Percentiles rank a stretch among this genome's conserved stretches.
Conservation (phyloP, 805 yeast species). For the Candida chilensis region DNA sequence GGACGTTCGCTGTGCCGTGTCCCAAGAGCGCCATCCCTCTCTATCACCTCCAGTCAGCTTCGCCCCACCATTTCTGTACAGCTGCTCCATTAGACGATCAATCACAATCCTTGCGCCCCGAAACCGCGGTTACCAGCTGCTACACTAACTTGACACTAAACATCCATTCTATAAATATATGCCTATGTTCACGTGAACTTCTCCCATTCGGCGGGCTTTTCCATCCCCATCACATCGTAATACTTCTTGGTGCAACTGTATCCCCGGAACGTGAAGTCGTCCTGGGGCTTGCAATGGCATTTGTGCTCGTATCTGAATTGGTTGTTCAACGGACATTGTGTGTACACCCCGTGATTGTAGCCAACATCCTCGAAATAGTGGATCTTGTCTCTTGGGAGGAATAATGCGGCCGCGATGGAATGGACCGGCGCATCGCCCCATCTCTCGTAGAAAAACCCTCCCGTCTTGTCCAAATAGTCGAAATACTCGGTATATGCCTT, state of each 20-base stretch:
- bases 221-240: background rate
- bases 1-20: too few species aligned
- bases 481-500: conserved; percentile 63
- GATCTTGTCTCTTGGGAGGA: conserved; percentile 45
- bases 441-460: conserved; percentile 77
- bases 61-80: too few species aligned
- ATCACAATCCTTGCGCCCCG: too few species aligned
- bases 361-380: conserved; percentile 74
- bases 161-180: too few species aligned
- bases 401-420: conserved; percentile 61
- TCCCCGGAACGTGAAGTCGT: conserved; percentile 23
- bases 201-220: conserved; percentile 8
- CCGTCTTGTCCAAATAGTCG: conserved; percentile 55
- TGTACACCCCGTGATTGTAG: conserved; percentile 63
- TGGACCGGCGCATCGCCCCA: conserved; percentile 97
- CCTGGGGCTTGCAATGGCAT: conserved; percentile 27
- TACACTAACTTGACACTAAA: too few species aligned
- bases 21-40: too few species aligned
- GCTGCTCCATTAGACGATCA: too few species aligned
- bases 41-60: too few species aligned
- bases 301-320: conserved; percentile 11
- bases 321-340: conserved; percentile 44
- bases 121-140: too few species aligned
- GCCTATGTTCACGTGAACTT: conserved; percentile 6
- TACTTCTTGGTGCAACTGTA: conserved; percentile 1